These are phyloP conservation scores for Amanita fuliginea DNA, from an alignment of 768 basidiomycete genomes.

Conservation along the genomic window DNA sequence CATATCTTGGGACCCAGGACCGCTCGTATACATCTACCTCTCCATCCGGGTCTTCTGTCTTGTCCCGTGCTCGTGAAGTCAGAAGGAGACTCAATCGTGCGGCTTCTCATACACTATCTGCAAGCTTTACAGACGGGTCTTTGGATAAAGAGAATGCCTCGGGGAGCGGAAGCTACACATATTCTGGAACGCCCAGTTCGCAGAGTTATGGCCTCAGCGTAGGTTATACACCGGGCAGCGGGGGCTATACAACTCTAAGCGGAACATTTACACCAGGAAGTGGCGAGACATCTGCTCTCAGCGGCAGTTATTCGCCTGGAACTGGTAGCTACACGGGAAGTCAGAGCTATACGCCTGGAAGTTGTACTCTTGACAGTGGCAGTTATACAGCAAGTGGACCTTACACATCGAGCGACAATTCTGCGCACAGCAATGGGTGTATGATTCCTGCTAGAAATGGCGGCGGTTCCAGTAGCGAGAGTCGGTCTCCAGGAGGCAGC, in stretches of 20 bases:
- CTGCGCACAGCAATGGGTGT: slow-evolving; percentile 2
- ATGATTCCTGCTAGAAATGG: not conserved
- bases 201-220: slow-evolving; percentile 5
- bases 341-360: slow-evolving; percentile 16
- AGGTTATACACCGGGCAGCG: slow-evolving; percentile 8
- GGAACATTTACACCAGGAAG: slow-evolving; percentile 10
- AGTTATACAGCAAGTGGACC: slow-evolving; percentile 18
- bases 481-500: slow-evolving; percentile 12
- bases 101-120: slow-evolving; percentile 32
- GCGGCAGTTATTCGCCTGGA: slow-evolving; percentile 15
- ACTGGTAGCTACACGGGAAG: slow-evolving; percentile 19
- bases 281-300: slow-evolving; percentile 6
- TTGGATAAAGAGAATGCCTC: slow-evolving; percentile 49
- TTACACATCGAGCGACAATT: slow-evolving; percentile 7
- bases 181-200: slow-evolving; percentile 3
- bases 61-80: slow-evolving; percentile 50
- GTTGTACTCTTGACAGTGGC: slow-evolving; percentile 13
- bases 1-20: slow-evolving; percentile 42
- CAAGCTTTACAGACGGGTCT: slow-evolving; percentile 27
- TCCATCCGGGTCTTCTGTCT: slow-evolving; percentile 31
- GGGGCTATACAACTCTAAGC: slow-evolving; percentile 10
- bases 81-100: slow-evolving; percentile 34
- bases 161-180: slow-evolving; percentile 13
- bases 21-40: slow-evolving; percentile 31
- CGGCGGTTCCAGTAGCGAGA: slow-evolving; percentile 1